Evolutionary conservation across 257 asterid genomes (phyloP), one percentile per base, ranked within the genome.

Genomic region (Orobanche coerulescens): DNA sequence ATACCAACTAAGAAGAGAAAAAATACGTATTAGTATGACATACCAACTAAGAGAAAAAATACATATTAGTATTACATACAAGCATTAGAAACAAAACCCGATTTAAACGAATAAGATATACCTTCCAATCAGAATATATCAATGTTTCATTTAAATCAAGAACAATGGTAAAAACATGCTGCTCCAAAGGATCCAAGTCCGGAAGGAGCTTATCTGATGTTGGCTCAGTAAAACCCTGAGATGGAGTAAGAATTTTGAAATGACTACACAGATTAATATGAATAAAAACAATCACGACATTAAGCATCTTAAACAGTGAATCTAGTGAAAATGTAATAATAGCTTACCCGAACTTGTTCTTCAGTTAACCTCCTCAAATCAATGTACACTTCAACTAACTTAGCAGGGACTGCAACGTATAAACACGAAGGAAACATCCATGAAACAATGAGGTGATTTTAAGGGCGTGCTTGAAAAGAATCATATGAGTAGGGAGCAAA

Each of bases 91-190:
- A 54, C 52, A 56, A 39, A 62, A 52, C 50, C 65, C 30, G 66
- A 67, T 26, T 8, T 58, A 60, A 37, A 52, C 43, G 65, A 16
- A 68, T 15, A 23, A 48, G 56, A 50, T 55, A 30, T 73, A 86
- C 98, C 87, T 77, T 86, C 98, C 98, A 92, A 56, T 88, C 96
- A 68, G 91, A 81, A 74, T 72, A 80, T 63, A 88, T 67, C 77
- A 92, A 71, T 6, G 96, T 92, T 69, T 92, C 96, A 56, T 87
- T 86, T 36, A 88, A 78, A 79, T 92, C 96, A 33, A 92, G 94
- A 58, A 92, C 96, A 59, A 92, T 78, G 54, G 98, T 92, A 59
- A 82, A 79, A 43, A 84, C 94, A 75, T 84, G 90, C 49, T 80
- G 86, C 81, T 92, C 98, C 78, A 75, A 10, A 42, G 95, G 95